Percentiles rank a stretch among this genome's conserved stretches.
These are phyloP conservation scores for Thermothielavioides terrestris DNA, from an alignment of 495 filamentous ascomycete genomes.

Conservation along the genomic window DNA sequence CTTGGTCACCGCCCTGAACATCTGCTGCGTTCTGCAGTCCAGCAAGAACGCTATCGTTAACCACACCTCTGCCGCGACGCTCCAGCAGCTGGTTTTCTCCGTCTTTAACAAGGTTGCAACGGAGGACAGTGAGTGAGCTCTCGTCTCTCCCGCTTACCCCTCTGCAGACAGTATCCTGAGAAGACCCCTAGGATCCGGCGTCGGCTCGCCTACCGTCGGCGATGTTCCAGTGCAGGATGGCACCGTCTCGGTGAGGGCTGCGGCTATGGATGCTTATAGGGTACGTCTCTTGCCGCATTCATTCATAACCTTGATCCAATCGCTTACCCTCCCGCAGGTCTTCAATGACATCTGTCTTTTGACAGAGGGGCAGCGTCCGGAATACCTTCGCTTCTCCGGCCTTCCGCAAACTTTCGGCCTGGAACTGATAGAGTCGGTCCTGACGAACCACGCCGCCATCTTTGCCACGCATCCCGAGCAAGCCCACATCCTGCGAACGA, in stretches of 20 bases:
- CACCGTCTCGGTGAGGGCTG: slow-evolving; percentile 55
- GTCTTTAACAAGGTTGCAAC: slow-evolving; percentile 83
- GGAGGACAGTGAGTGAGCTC: slow-evolving; percentile 58
- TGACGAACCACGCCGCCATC: slow-evolving; percentile 74
- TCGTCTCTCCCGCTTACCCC: background rate
- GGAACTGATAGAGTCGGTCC: slow-evolving; percentile 81
- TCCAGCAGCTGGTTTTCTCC: slow-evolving; percentile 86
- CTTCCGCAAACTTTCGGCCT: slow-evolving; percentile 75
- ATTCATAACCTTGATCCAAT: background rate
- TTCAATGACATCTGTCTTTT: slow-evolving; percentile 86
- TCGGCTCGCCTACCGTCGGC: slow-evolving; percentile 44
- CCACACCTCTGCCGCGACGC: slow-evolving; percentile 86
- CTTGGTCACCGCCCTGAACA: slow-evolving; percentile 70
- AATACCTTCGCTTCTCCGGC: slow-evolving; percentile 66
- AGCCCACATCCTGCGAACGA: slow-evolving; percentile 63
- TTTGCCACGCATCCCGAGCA: slow-evolving; percentile 75
- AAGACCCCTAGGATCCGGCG: slow-evolving; percentile 27
- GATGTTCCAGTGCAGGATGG: slow-evolving; percentile 59
- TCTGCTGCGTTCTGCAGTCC: slow-evolving; percentile 81
- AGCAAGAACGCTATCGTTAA: slow-evolving; percentile 88
- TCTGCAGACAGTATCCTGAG: slow-evolving; percentile 6
- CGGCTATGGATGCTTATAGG: slow-evolving; percentile 78
- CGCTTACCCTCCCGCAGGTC: slow-evolving; percentile 40
- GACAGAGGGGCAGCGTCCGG: slow-evolving; percentile 70
- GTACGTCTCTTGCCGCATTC: too few species aligned